Base-by-base conservation (phyloP, 176 grass and related monocot genomes). In the Avena sativa region DNA sequence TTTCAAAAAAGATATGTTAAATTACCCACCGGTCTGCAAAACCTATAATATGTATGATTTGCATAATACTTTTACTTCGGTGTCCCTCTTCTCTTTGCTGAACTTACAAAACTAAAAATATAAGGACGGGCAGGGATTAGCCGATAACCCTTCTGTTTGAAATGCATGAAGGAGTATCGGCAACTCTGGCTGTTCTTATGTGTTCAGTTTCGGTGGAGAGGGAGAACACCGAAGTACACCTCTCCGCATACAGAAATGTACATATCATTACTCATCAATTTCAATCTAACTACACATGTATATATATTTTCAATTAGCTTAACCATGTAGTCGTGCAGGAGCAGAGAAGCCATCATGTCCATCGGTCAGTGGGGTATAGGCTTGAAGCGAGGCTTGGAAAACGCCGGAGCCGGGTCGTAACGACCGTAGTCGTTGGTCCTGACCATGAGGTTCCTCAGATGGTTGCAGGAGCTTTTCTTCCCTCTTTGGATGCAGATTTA, bases 321-420 rank as follows among this genome's bases (percentile, higher is more conserved):
- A 79, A 52, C 30, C n/a, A 32, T 73, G 30, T 53, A 17, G 10
- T n/a, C 53, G 12, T 2, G 60, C 20, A 38, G 34, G 48, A 76
- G 34, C 70, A 51, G 20, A 66, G 21, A 14, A 49, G 17, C 34
- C 13, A 48, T 30, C 48, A 68, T 38, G 81, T 92, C 43, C 20
- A 74, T 13, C 11, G 11, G 13, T 74, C 78, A 95, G 83, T 95
- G 88, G 57, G 93, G 93, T 87, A 95, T 92, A 76, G 79, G 80
- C 81, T 95, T 95, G 83, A 87, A 95, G 84, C 38, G 84, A 81
- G 93, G 93, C 86, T 81, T 92, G 12, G 93, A 91, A 81, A 95
- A 89, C 12, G 91, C 63, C 3, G 93, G 93, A 65, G 93, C 4
- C 3, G 88, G 91, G 69, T 93, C 88, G 38, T 91, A 91, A 64